Evolutionary conservation across 345 rosid genomes (phyloP), one percentile per base, ranked within the genome.

Genomic region (Geranium rotundifolium): DNA sequence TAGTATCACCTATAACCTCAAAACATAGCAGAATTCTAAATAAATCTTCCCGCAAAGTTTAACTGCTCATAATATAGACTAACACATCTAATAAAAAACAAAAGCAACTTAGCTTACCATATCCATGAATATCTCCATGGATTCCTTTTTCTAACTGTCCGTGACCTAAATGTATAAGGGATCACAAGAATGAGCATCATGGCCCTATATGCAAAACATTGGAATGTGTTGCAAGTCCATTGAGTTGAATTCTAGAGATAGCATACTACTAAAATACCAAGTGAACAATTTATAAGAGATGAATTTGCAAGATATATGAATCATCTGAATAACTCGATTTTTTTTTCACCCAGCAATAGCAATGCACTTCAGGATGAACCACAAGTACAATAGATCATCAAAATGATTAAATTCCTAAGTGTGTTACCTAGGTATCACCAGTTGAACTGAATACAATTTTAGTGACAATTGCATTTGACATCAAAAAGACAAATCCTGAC

Each of bases 1-100:
- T 56, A 54, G 60, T 41, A 57, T 66, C 68, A 61, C 16, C 64
- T 65, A 41, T 58, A 13, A 67, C 27, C 29, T 60, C 63, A 39
- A 19, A 7, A 15, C 50, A 12, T 17, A 17, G 19, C 5, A 54
- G 1, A 54, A 17, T 17, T 54, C 57, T 54, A 54, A 16, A 54
- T 54, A 13, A 7, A 54, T 54, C 19, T 17, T 54, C 18, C 19
- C 16, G 17, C 19, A 16, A 17, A 54, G 15, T 54, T 54, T 17
- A 54, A 54, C 4, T 17, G 4, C 17, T 54, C 57, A 16, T 54
- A 52, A 16, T 16, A 4, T 4, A 54, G 3, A 13, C 50, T 6
- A 6, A 41, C 12, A 41, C 50, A 41, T 41, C 14, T 41, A 9
- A 12, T 41, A n/a, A 12, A 41, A 41, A 41, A 41, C 10, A 41